Evolutionary conservation across 2,329 filamentous ascomycete genomes (phyloP), one percentile per base, ranked within the genome.

Genomic region (Apiospora koreana): DNA sequence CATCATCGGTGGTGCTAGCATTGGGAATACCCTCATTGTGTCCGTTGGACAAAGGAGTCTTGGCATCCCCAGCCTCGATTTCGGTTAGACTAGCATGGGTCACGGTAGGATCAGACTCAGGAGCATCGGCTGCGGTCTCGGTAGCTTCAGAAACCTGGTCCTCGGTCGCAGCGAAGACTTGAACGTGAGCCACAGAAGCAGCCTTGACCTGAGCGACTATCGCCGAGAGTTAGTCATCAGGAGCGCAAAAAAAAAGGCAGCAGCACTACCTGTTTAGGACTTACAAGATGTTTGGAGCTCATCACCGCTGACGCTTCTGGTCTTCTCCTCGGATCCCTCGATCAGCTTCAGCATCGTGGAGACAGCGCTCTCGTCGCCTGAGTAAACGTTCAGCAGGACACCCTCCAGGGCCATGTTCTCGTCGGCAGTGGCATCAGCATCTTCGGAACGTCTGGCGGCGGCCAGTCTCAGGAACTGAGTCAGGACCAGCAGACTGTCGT

Each of bases 361-460:
- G 31, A 96, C 93, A 67, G 93, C 93, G 74, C 84, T 86, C 73
- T 93, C 88, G 76, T 95, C 93, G 65, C 93, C 94, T 64, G 90
- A 89, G 81, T 97, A 96, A 42, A 96, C 92, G 71, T 92, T 87
- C 65, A 94, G 85, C 70, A 97, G 85, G 43, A 94, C 90, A 68
- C 93, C 93, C 82, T 97, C 93, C 71, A 96, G 90, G 45, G 93
- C 94, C 81, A 91, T 90, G 81, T 91, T 94, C 83, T 95, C 92
- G 70, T 94, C 92, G 6, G 87, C 80, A 50, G 85, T 82, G 65
- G 88, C 86, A 75, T 92, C 87, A 69, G 85, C 87, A 73, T 93
- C 92, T 77, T 93, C 91, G 25, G 89, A 86, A 75, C 93, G 88
- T 74, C 93, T 90, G 75, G 93, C 91, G 70, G 93, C 93, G 71